Evolutionary conservation across 768 basidiomycete species (phyloP).

Genomic region (Kwoniella sp.): DNA sequence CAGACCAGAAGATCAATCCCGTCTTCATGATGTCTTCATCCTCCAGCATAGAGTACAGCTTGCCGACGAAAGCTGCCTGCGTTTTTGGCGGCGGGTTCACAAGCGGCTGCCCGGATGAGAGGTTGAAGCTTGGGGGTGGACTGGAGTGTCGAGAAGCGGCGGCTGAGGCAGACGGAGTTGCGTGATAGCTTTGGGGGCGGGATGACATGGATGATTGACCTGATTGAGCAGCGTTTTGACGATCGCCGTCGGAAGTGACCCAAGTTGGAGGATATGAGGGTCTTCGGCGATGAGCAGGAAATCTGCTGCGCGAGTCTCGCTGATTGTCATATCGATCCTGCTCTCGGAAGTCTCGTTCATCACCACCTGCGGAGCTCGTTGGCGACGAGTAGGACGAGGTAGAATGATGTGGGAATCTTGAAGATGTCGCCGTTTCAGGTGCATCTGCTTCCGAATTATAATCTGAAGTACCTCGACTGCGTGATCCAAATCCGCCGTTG

Average conservation of each 20-base stretch:
- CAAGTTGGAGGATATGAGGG: slow-evolving; percentile 17
- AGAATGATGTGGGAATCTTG: slow-evolving; percentile 24
- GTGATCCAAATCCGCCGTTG: neutral
- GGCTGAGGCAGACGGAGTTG: slow-evolving; percentile 13
- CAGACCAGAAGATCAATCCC: slow-evolving; percentile 52
- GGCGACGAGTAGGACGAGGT: slow-evolving; percentile 19
- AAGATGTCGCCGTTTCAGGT: slow-evolving; percentile 17
- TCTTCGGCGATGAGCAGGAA: slow-evolving; percentile 8
- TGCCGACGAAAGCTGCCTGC: slow-evolving; percentile 55
- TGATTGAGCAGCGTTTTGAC: neutral
- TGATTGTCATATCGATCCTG: neutral
- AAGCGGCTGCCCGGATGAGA: slow-evolving; percentile 43
- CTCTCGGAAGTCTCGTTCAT: slow-evolving; percentile 9
- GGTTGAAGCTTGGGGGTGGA: slow-evolving; percentile 30
- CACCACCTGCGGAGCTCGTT: slow-evolving; percentile 5
- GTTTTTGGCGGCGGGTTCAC: slow-evolving; percentile 48
- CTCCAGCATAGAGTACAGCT: slow-evolving; percentile 54
- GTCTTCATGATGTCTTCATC: slow-evolving; percentile 48
- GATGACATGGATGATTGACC: slow-evolving; percentile 8
- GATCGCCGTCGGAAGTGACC: slow-evolving; percentile 3
- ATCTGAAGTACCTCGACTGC: slow-evolving; percentile 1
- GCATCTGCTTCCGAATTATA: slow-evolving; percentile 11
- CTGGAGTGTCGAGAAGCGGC: slow-evolving; percentile 20
- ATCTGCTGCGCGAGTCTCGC: neutral
- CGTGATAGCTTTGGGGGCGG: slow-evolving; percentile 9